Percentiles rank a stretch among this genome's conserved stretches.
Conservation (phyloP, 2,329 filamentous ascomycete species). For the Penicillium sp. region DNA sequence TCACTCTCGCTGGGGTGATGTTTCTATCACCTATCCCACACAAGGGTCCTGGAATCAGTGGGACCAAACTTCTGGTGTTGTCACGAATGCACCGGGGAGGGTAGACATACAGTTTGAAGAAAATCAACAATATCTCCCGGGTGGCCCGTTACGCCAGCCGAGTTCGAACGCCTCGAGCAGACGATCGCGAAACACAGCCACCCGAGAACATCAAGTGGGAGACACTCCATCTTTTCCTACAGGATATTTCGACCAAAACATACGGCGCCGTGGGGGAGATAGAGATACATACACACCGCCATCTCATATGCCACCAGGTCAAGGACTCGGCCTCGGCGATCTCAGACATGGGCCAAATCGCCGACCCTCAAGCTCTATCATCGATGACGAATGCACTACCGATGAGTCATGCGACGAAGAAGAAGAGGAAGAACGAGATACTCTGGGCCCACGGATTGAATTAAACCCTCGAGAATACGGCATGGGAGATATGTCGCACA, state of each 20-base stretch:
- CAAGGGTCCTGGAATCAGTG: slow-evolving; percentile 45
- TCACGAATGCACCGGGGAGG: slow-evolving; percentile 9
- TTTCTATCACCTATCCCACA: slow-evolving; percentile 40
- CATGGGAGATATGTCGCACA: slow-evolving; percentile 7
- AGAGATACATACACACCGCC: not conserved
- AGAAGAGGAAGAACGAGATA: slow-evolving; percentile 20
- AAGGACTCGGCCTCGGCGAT: slow-evolving; percentile 17
- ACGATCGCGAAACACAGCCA: not conserved
- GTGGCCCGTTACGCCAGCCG: slow-evolving; percentile 3
- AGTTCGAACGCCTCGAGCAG: not conserved
- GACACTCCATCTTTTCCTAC: slow-evolving; percentile 20
- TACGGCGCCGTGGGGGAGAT: slow-evolving; percentile 24
- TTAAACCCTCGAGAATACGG: slow-evolving; percentile 5
- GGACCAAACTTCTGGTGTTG: slow-evolving; percentile 27
- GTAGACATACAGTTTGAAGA: slow-evolving; percentile 9
- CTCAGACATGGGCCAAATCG: not conserved
- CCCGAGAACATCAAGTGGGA: not conserved
- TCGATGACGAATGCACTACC: not conserved
- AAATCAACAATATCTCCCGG: slow-evolving; percentile 13
- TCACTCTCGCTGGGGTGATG: slow-evolving; percentile 43
- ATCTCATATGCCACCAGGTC: not conserved
- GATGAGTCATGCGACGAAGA: slow-evolving; percentile 28
- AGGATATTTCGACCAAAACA: slow-evolving; percentile 33
- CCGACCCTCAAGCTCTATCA: not conserved
- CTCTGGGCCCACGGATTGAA: slow-evolving; percentile 5